phyloP scores from a whole-genome alignment of 2,329 filamentous ascomycete species.

The Coniella lustricola region DNA sequence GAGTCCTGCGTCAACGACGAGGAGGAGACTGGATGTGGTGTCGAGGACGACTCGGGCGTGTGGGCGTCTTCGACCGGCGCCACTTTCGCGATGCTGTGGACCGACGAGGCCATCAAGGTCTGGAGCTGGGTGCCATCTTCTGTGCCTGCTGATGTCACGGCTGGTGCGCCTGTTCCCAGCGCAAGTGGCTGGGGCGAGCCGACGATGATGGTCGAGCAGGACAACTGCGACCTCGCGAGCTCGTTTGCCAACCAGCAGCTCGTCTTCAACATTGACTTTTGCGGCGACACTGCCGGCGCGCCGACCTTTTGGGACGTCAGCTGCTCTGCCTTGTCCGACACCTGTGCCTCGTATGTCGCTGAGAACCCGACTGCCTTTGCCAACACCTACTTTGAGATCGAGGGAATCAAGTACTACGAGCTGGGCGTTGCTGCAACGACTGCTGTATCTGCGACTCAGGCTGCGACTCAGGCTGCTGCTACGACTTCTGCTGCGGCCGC shows the following conservation, averaged over 20 bases:
- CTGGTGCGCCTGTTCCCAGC: slow-evolving; percentile 49
- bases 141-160: slow-evolving; percentile 13
- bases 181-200: slow-evolving; percentile 54
- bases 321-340: slow-evolving; percentile 23
- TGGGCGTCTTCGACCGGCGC: slow-evolving; percentile 6
- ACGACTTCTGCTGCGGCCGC: slow-evolving; percentile 1
- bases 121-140: slow-evolving; percentile 3
- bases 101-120: slow-evolving; percentile 8
- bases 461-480: slow-evolving; percentile 8
- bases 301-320: slow-evolving; percentile 21
- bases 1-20: slow-evolving; percentile 5
- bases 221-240: slow-evolving; percentile 54
- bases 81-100: slow-evolving; percentile 11
- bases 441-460: background rate
- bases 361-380: slow-evolving; percentile 29
- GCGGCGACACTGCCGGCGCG: slow-evolving; percentile 59
- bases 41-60: slow-evolving; percentile 3
- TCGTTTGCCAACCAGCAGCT: slow-evolving; percentile 63
- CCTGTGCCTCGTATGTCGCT: slow-evolving; percentile 32
- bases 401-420: slow-evolving; percentile 27
- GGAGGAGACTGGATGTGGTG: background rate
- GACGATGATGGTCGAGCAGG: slow-evolving; percentile 50
- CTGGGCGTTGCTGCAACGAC: slow-evolving; percentile 14
- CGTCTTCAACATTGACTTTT: slow-evolving; percentile 68
- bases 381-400: slow-evolving; percentile 40